These are phyloP conservation scores for Cryphonectria parasitica DNA, from an alignment of 2,329 filamentous ascomycete species.

Conservation along the genomic window DNA sequence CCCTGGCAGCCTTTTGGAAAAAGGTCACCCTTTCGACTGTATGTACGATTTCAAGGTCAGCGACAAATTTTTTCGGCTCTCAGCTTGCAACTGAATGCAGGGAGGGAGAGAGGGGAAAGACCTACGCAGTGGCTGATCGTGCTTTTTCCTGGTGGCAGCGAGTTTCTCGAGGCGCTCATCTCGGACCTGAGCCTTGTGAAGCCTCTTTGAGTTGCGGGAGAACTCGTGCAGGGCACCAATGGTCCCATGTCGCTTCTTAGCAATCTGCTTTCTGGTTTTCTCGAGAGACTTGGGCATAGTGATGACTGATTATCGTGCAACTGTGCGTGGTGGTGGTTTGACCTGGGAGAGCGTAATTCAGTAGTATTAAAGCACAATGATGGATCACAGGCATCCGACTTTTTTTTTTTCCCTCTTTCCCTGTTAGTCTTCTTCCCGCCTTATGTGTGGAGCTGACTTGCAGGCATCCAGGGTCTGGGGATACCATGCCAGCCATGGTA, in stretches of 20 bases:
- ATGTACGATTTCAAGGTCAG: not conserved
- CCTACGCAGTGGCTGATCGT: conserved; percentile 74
- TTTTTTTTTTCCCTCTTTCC: conserved; percentile 21
- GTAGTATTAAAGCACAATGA: not conserved
- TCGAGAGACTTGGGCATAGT: conserved; percentile 76
- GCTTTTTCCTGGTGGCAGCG: conserved; percentile 69
- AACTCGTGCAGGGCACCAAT: conserved; percentile 81
- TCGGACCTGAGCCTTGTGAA: conserved; percentile 78
- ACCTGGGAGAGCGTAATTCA: not conserved
- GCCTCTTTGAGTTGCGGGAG: conserved; percentile 80
- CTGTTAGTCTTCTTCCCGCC: conserved; percentile 4
- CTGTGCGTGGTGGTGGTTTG: no score
- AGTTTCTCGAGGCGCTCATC: conserved; percentile 82
- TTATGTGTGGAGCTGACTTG: not conserved
- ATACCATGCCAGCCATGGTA: not conserved
- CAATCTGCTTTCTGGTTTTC: conserved; percentile 87
- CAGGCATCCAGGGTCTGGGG: not conserved
- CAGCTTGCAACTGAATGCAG: conserved; percentile 10
- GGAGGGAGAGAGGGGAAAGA: conserved; percentile 19
- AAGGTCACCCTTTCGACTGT: conserved; percentile 70
- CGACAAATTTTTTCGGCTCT: not conserved
- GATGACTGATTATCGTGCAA: conserved; percentile 11
- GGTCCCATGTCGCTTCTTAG: conserved; percentile 80
- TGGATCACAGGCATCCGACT: not conserved
- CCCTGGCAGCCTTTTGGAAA: conserved; percentile 69